phyloP scores from a whole-genome alignment of 108 stramenopile genomes.

The Nannochloropsis gaditana region DNA sequence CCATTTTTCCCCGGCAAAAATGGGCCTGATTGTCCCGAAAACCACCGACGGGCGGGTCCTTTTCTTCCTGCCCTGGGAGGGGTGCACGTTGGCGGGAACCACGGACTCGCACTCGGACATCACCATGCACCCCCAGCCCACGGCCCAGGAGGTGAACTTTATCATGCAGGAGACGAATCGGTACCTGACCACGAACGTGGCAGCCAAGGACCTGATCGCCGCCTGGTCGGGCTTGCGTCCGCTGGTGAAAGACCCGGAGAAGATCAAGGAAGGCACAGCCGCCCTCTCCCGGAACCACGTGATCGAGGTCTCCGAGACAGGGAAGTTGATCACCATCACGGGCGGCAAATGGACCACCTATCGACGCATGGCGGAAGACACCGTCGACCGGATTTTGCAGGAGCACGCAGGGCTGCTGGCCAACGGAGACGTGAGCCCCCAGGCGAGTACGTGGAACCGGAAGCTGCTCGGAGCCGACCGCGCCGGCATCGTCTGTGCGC shows the following conservation, averaged over 20 bases:
- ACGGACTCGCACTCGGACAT: conserved; percentile 79
- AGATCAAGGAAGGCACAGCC: conserved; percentile 41
- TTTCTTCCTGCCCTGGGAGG: conserved; percentile 97
- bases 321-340: conserved; percentile 81
- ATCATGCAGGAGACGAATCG: conserved; percentile 78
- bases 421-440: conserved; percentile 17
- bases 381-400: conserved; percentile 55
- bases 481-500: conserved; percentile 54
- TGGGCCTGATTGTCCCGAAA: conserved; percentile 94
- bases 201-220: conserved; percentile 55
- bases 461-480: conserved; percentile 82
- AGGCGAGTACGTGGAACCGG: conserved; percentile 60
- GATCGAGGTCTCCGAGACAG: conserved; percentile 39
- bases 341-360: conserved; percentile 99
- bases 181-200: conserved; percentile 51
- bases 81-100: conserved; percentile 83
- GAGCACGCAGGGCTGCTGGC: background rate
- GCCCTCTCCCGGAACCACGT: conserved; percentile 54
- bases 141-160: conserved; percentile 89
- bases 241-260: conserved; percentile 54
- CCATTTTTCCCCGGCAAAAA: conserved; percentile 73
- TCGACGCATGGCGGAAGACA: conserved; percentile 92
- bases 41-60: conserved; percentile 93
- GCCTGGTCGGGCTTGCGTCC: conserved; percentile 64
- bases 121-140: conserved; percentile 71